Base-by-base conservation (phyloP, 352 stramenopile species). In the Albugo candida region DNA sequence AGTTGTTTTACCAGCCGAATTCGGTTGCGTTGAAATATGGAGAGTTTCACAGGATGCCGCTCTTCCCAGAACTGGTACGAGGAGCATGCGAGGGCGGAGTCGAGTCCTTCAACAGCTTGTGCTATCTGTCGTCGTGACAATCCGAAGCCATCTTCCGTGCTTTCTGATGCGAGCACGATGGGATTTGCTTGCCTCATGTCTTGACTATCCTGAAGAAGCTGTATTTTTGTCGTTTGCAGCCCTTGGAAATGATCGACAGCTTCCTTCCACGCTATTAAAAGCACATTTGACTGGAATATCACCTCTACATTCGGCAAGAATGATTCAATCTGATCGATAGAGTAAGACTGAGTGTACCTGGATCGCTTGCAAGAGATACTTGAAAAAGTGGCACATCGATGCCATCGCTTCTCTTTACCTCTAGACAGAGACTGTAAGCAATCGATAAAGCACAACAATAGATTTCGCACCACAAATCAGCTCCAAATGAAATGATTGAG, bases 11-110 rank as follows among this genome's bases (percentile, higher is more conserved):
- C 58, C 17, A 86, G 34, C 18, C 69, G 63, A 11, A 59, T 56
- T 2, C 71, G 71, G 41, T 82, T 49, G 36, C 83, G 83, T 1
- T 63, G 48, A 50, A 84, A 70, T 2, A 70, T 59, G 13, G 83
- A 65, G 10, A 65, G 56, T 20, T 63, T 67, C 12, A 84, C 66
- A 5, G 67, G 54, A 54, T 89, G 70, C 2, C 74, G 67, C 45
- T 84, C 67, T 56, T 89, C 74, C 77, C 74, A 89, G n/a, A 89
- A 84, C 36, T 82, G 70, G 53, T 89, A 89, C 44, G 82, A 70
- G 19, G 21, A 59, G 47, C 77, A 89, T 20, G 58, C 58, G 0
- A 83, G 38, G 14, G 84, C 74, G 36, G 66, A 65, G 34, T 68
- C 66, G 11, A 83, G 54, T 17, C 77, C 77, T 64, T 89, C 77